These are phyloP conservation scores for Murraya koenigii DNA, from an alignment of 345 rosid species.

Conservation along the genomic window DNA sequence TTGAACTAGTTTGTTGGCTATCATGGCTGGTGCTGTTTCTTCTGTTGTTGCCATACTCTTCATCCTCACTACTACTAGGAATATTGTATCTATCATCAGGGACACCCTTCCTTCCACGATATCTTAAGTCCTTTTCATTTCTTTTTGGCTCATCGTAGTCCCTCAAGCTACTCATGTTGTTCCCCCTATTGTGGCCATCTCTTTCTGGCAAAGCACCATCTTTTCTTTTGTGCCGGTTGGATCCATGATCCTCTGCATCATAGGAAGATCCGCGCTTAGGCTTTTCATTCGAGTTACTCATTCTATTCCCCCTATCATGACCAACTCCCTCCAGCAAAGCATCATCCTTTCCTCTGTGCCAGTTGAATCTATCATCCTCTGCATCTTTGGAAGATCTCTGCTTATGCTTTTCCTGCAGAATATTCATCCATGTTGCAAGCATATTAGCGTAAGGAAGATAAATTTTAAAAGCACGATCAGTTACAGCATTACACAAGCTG, in stretches of 20 bases:
- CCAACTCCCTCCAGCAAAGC: conserved; percentile 13
- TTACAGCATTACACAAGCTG: neutral
- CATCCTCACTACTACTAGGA: conserved; percentile 48
- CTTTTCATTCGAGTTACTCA: conserved; percentile 23
- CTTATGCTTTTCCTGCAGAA: conserved; percentile 25
- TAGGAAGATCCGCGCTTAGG: neutral
- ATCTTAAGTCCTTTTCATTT: conserved; percentile 20
- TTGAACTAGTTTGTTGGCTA: conserved; percentile 32
- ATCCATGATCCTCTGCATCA: conserved; percentile 15
- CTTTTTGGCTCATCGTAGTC: conserved; percentile 15
- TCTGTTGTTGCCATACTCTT: conserved; percentile 20
- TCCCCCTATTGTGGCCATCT: conserved; percentile 5
- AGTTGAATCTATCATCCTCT: conserved; percentile 15
- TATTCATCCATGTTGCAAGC: neutral
- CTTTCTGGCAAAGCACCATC: conserved; percentile 16
- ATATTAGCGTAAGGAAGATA: neutral
- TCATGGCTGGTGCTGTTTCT: conserved; percentile 25
- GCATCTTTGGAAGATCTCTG: conserved; percentile 1
- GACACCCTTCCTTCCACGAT: conserved; percentile 16
- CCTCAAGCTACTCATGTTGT: neutral
- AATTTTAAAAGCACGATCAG: neutral
- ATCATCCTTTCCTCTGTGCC: conserved; percentile 18
- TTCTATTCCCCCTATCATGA: neutral
- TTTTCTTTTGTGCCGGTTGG: conserved; percentile 18
- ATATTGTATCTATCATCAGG: conserved; percentile 15